These are phyloP conservation scores for Solidago caesia DNA, from an alignment of 129 eudicot species.

Conservation along the genomic window DNA sequence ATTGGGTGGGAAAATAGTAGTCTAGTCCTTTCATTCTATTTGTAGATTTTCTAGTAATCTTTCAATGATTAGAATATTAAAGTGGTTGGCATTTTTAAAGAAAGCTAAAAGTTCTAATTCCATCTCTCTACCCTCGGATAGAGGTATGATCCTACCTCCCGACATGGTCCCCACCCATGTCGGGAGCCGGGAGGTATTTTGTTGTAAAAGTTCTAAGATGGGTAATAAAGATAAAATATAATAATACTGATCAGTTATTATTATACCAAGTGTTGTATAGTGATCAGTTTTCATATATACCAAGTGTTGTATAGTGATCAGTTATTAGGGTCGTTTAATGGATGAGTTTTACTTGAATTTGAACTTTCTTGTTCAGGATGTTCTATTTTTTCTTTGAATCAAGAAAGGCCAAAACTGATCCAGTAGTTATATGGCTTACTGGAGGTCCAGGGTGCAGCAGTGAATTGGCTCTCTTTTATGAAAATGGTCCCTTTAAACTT, in stretches of 20 bases:
- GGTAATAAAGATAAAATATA: neutral
- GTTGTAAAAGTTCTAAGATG: neutral
- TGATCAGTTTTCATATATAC: too few relatives aligned
- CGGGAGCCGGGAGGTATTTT: too few relatives aligned
- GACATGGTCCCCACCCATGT: too few relatives aligned
- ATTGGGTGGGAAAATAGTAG: slow-evolving; percentile 23
- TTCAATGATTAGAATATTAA: slow-evolving; percentile 5
- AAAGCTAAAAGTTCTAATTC: neutral
- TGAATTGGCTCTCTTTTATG: slow-evolving; percentile 79
- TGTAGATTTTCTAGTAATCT: slow-evolving; percentile 10
- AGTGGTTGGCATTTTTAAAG: slow-evolving; percentile 5
- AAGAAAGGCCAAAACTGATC: slow-evolving; percentile 55
- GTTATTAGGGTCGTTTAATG: too few relatives aligned
- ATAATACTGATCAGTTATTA: too few relatives aligned
- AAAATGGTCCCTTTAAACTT: slow-evolving; percentile 89
- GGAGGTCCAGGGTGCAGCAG: slow-evolving; percentile 98
- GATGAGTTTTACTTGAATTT: neutral
- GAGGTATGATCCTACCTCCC: too few relatives aligned
- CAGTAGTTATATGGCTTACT: slow-evolving; percentile 88
- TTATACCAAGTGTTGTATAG: too few relatives aligned
- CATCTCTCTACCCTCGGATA: too few relatives aligned
- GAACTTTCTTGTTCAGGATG: slow-evolving; percentile 55
- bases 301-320: too few relatives aligned
- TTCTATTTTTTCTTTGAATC: slow-evolving; percentile 93
- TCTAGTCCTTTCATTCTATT: slow-evolving; percentile 28